Percentiles rank a stretch among this genome's conserved stretches.
Evolutionary conservation across 2,329 filamentous ascomycete genomes (phyloP).

Genomic region (Hansfordia pulvinata): DNA sequence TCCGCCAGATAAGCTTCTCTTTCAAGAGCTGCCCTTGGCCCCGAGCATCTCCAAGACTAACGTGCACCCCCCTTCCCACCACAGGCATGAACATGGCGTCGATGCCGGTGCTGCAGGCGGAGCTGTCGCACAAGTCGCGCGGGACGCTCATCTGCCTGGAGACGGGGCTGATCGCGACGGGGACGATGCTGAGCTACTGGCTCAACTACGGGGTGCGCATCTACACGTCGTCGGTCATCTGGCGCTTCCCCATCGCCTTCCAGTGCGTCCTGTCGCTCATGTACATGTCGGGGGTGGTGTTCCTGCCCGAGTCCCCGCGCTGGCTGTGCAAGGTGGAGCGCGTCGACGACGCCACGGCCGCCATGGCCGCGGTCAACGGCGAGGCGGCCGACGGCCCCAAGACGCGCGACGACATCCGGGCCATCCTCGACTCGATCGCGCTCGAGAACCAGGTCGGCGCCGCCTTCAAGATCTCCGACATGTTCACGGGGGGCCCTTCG

Average conservation of each 20-base stretch:
- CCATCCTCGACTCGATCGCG: conserved; percentile 5
- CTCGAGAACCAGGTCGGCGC: conserved; percentile 1
- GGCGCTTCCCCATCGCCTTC: conserved; percentile 24
- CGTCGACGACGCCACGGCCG: conserved; percentile 8
- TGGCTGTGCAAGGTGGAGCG: conserved; percentile 11
- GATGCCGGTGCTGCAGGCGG: conserved; percentile 27
- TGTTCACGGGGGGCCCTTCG: background rate
- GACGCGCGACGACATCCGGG: conserved; percentile 8
- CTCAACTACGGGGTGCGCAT: conserved; percentile 14
- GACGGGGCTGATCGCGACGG: conserved; percentile 26
- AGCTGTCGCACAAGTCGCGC: conserved; percentile 26
- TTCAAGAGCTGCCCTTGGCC: too few relatives aligned
- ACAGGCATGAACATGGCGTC: too few relatives aligned
- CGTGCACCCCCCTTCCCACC: too few relatives aligned
- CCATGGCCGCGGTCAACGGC: conserved; percentile 9
- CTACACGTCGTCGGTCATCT: conserved; percentile 19
- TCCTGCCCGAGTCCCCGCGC: conserved; percentile 14
- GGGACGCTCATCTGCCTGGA: conserved; percentile 29
- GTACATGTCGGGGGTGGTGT: conserved; percentile 11
- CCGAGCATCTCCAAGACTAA: too few relatives aligned
- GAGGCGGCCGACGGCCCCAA: conserved; percentile 8
- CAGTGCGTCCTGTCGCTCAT: conserved; percentile 23
- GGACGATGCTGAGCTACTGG: conserved; percentile 23
- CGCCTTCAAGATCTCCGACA: conserved; percentile 1
- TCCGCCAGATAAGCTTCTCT: too few relatives aligned